A percentile compares a stretch with the other conserved stretches of the same genome.
Conservation (phyloP, 352 stramenopile genomes). For the Phytophthora chlamydospora region DNA sequence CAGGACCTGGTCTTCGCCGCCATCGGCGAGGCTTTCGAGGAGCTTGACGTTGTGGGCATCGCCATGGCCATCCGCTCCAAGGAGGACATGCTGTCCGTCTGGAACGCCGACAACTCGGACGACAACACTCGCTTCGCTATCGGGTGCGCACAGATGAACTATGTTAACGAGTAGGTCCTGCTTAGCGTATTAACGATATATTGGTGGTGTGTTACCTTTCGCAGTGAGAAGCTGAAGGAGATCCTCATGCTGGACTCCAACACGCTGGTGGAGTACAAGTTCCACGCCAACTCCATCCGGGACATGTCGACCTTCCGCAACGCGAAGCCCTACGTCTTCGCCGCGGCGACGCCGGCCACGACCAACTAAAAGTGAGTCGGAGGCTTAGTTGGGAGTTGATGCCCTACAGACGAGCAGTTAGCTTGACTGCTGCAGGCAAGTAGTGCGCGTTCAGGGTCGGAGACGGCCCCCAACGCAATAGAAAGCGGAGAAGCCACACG, state of each 20-base stretch:
- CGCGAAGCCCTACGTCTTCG: conserved; percentile 93
- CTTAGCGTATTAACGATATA: conserved; percentile 6
- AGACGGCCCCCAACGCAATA: conserved; percentile 29
- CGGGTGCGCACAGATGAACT: conserved; percentile 43
- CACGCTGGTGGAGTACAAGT: conserved; percentile 96
- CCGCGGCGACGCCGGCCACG: conserved; percentile 52
- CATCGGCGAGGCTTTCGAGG: conserved; percentile 92
- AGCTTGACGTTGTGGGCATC: conserved; percentile 93
- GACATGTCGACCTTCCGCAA: conserved; percentile 95
- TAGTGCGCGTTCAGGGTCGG: conserved; percentile 26
- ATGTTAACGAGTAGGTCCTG: background rate
- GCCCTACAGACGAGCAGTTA: conserved; percentile 24
- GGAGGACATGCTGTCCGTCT: conserved; percentile 94
- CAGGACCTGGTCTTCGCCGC: conserved; percentile 93
- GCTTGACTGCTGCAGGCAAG: conserved; percentile 27
- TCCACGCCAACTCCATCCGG: conserved; percentile 92
- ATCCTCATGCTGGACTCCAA: conserved; percentile 94
- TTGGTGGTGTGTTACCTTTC: conserved; percentile 10
- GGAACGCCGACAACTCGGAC: conserved; percentile 94
- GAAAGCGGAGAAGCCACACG: conserved; percentile 27
- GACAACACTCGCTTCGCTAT: conserved; percentile 86
- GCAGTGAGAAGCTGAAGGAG: conserved; percentile 93
- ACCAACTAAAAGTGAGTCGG: conserved; percentile 49
- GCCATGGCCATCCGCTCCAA: conserved; percentile 94
- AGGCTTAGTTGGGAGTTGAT: conserved; percentile 13